phyloP scores from a whole-genome alignment of 1,284 basidiomycete species.

The Cutaneotrichosporon cutaneum region DNA sequence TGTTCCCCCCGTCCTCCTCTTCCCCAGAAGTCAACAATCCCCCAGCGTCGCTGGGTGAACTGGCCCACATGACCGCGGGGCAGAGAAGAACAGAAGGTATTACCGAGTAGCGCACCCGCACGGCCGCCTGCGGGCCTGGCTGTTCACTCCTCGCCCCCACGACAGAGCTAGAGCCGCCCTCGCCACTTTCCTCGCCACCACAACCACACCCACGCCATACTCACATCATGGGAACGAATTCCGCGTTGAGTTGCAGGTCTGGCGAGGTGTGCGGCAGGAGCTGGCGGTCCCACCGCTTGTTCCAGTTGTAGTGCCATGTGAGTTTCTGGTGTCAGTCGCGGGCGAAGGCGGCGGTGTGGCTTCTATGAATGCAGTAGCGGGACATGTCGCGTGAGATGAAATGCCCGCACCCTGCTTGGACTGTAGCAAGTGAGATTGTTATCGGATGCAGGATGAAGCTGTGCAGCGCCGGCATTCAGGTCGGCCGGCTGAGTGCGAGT shows the following conservation, averaged over 20 bases:
- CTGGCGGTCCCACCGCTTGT: conserved; percentile 42
- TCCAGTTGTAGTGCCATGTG: conserved; percentile 52
- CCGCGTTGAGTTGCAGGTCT: conserved; percentile 37
- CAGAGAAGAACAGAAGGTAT: background rate
- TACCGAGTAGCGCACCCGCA: background rate
- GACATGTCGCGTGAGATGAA: background rate
- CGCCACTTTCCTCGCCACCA: background rate
- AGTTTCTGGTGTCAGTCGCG: conserved; percentile 23
- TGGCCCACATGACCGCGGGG: no score
- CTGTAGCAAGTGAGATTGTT: background rate
- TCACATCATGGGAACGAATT: conserved; percentile 51
- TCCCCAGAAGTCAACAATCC: no score
- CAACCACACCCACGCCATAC: conserved; percentile 2
- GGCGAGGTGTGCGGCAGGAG: conserved; percentile 36
- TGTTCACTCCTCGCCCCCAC: background rate
- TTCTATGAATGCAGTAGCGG: background rate
- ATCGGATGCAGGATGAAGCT: background rate
- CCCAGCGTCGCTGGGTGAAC: no score
- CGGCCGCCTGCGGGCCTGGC: background rate
- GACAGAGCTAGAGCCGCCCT: background rate
- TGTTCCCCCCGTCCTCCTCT: no score
- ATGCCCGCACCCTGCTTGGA: no score
- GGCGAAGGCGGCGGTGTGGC: no score
- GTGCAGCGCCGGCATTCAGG: background rate
- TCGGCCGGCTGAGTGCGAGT: no score